Percentiles rank a stretch among this genome's conserved stretches.
Conservation (phyloP, 192 early-diverging fungal genomes). For the Umbelopsis sp. region DNA sequence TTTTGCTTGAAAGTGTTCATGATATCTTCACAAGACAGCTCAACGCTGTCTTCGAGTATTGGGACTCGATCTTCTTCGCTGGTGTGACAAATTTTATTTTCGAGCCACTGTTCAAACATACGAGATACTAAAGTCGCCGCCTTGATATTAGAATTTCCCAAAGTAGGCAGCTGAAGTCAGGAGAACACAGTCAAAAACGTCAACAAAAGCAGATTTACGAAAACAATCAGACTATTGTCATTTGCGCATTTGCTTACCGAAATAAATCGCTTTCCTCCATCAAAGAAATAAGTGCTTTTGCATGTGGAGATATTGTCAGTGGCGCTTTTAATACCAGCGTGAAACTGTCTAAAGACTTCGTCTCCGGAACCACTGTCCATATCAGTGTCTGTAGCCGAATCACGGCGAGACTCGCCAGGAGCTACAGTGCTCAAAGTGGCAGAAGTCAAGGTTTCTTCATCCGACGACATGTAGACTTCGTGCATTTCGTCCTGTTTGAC, state of each 20-base stretch:
- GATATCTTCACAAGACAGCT: conserved; percentile 41
- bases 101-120: conserved; percentile 44
- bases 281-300: conserved; percentile 43
- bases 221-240: neutral
- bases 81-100: conserved; percentile 34
- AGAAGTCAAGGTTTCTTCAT: conserved; percentile 19
- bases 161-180: conserved; percentile 33
- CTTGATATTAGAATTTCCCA: conserved; percentile 36
- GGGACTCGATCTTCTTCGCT: conserved; percentile 31
- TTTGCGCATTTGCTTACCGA: conserved; percentile 32
- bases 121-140: conserved; percentile 39
- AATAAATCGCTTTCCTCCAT: conserved; percentile 43
- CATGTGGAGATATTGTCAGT: conserved; percentile 29
- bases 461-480: conserved; percentile 17
- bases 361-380: conserved; percentile 1
- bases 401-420: neutral
- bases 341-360: conserved; percentile 1
- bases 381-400: neutral
- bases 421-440: neutral
- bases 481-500: conserved; percentile 8
- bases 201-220: neutral
- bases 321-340: conserved; percentile 25
- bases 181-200: conserved; percentile 15
- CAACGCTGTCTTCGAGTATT: conserved; percentile 42
- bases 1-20: conserved; percentile 36